Base-by-base conservation (phyloP, 73 alveolate genomes). In the Blepharisma stoltei region DNA sequence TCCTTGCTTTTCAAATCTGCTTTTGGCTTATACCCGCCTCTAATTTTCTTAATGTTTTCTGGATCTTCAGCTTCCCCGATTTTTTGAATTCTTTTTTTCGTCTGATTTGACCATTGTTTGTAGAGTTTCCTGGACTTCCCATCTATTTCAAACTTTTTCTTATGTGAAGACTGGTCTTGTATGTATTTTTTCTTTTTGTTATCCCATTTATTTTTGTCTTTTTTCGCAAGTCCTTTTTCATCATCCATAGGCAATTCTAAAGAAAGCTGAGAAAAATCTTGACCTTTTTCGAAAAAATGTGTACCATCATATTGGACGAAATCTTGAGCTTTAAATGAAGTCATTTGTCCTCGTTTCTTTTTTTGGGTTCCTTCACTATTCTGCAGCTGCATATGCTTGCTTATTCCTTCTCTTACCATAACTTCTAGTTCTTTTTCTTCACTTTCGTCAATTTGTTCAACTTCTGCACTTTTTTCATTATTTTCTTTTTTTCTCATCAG, bases 21-120 rank as follows among this genome's bases (percentile, higher is more conserved):
- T 80, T 90, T 90, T 45, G 75, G 76, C 81, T 84, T 80, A 49
- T 60, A 81, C 37, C 81, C 32, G 14, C 83, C 70, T 73, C 79
- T 73, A 2, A 91, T 94, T 71, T 88, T 82, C 37, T 70, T 78
- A 8, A 80, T 90, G 45, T 70, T 77, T 48, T 54, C 68, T 66
- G 55, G 45, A 70, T 89, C 93, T 78, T 92, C 97, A 46, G 43
- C 60, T 53, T 92, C 97, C 14, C 97, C 97, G 5, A 76, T 77
- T 21, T 60, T 54, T 71, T 92, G 86, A 46, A 89, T 47, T 73
- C 85, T 78, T 48, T 89, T 70, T 9, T 86, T 84, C 45, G 92
- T 92, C 88, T 78, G 70, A 37, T 83, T 78, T 87, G 78, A 65
- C 97, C 97, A 92, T 49, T 86, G 84, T 67, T 89, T 92, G 67